Base-by-base conservation (phyloP, 148 eudicot species). In the Diospyros lotus region DNA sequence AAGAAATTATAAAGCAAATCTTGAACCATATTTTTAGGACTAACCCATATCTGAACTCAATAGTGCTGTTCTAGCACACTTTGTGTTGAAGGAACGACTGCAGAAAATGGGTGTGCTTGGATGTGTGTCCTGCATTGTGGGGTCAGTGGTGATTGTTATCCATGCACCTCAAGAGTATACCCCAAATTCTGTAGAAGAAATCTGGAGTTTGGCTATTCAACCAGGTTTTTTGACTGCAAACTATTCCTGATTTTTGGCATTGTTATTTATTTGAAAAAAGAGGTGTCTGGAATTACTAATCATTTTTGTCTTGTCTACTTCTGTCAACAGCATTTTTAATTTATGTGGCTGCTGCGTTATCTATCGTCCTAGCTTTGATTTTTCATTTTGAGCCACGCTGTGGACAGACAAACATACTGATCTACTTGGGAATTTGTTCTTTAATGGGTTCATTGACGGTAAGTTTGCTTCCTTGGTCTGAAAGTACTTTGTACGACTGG, bases 61-160 rank as follows among this genome's bases (percentile, higher is more conserved):
- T 82, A 94, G 98, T 89, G 97, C 98, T 84, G 86, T 91, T 74
- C 82, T 94, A 82, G 98, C 98, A 56, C 93, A 94, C 78, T 88
- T 94, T 80, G 54, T 94, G 78, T 77, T 94, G 73, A 85, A 86
- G 78, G 98, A 94, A 83, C 84, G 86, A 15, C 77, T 94, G 75
- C 80, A 78, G 14, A 77, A 71, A 59, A 72, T 92, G 81, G 97
- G 97, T 61, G 63, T 87, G 71, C 73, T 94, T 73, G 98, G 98
- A 69, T 94, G 98, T 77, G 73, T 92, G 12, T 86, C 83, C 60
- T 94, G 98, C 78, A 89, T 94, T 52, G 96, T 90, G 56, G 98
- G 98, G 14, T 94, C 98, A 0, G 85, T 90, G 51, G 82, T 90
- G 51, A 90, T 94, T 77, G 98, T 94, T 45, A 85, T 92, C 59